phyloP scores from a whole-genome alignment of 345 rosid species.

The Melaleuca quinquenervia region DNA sequence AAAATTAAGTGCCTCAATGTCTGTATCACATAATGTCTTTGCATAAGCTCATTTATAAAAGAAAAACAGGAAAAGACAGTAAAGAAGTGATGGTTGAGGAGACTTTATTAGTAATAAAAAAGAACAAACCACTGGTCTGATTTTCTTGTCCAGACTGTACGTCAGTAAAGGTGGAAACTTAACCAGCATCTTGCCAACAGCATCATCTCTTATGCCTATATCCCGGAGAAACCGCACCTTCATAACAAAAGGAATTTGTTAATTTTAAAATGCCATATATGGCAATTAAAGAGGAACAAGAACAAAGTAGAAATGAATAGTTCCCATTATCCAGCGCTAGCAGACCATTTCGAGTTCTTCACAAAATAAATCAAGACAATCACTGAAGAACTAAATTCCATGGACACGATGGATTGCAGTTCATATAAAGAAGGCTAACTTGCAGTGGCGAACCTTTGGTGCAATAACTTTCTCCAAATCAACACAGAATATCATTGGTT shows the following conservation, averaged over 20 bases:
- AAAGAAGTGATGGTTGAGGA: not conserved
- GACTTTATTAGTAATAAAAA: not conserved
- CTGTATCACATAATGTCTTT: not conserved
- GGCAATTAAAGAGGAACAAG: not conserved
- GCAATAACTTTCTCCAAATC: slow-evolving; percentile 58
- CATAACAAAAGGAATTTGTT: not conserved
- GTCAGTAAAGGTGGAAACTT: slow-evolving; percentile 81
- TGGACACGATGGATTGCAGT: not conserved
- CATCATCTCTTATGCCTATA: slow-evolving; percentile 71
- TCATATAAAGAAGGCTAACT: not conserved
- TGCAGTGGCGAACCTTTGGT: slow-evolving; percentile 44
- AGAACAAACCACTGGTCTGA: slow-evolving; percentile 76
- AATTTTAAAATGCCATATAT: not conserved
- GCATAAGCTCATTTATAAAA: not conserved
- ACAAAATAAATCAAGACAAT: not conserved
- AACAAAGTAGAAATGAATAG: not conserved
- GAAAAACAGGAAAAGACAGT: not conserved
- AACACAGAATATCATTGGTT: slow-evolving; percentile 78
- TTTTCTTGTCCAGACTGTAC: slow-evolving; percentile 75
- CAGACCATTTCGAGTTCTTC: not conserved
- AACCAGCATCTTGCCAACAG: slow-evolving; percentile 81
- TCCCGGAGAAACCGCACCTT: slow-evolving; percentile 80
- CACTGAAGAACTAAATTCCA: not conserved
- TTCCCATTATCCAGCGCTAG: not conserved
- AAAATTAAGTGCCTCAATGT: not conserved